A percentile compares a stretch with the other conserved stretches of the same genome.
These are phyloP conservation scores for Codiaeum variegatum DNA, from an alignment of 441 rosid species.

Conservation along the genomic window DNA sequence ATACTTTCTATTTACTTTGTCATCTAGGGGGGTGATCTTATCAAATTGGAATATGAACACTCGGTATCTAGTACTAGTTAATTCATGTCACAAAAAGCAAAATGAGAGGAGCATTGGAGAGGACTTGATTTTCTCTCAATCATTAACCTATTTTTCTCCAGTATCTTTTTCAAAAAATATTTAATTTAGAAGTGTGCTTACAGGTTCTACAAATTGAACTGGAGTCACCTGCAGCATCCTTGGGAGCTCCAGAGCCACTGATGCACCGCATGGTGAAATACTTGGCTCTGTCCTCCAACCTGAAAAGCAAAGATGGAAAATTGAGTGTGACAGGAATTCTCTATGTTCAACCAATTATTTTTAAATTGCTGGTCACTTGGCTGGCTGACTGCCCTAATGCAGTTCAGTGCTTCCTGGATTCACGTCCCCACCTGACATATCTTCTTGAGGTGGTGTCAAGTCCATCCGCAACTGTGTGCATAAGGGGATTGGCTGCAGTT, in stretches of 20 bases:
- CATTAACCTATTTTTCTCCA: not conserved
- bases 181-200: slow-evolving; percentile 21
- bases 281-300: slow-evolving; percentile 79
- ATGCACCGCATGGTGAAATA: slow-evolving; percentile 89
- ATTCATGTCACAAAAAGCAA: not conserved
- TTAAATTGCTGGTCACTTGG: slow-evolving; percentile 93
- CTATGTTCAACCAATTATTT: slow-evolving; percentile 68
- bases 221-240: slow-evolving; percentile 63
- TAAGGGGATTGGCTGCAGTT: slow-evolving; percentile 76
- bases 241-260: slow-evolving; percentile 83
- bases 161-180: not conserved
- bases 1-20: not conserved
- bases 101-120: not conserved
- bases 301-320: slow-evolving; percentile 72
- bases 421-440: slow-evolving; percentile 79
- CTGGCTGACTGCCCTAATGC: slow-evolving; percentile 75
- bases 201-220: slow-evolving; percentile 83
- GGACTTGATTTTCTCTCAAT: not conserved
- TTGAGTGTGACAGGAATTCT: slow-evolving; percentile 37
- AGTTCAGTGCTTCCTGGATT: slow-evolving; percentile 83
- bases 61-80: not conserved
- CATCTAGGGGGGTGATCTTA: not conserved
- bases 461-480: slow-evolving; percentile 60
- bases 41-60: not conserved
- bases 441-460: slow-evolving; percentile 74